Conservation (phyloP, 139 green algal species). For the Auxenochlorella pyrenoidosa region DNA sequence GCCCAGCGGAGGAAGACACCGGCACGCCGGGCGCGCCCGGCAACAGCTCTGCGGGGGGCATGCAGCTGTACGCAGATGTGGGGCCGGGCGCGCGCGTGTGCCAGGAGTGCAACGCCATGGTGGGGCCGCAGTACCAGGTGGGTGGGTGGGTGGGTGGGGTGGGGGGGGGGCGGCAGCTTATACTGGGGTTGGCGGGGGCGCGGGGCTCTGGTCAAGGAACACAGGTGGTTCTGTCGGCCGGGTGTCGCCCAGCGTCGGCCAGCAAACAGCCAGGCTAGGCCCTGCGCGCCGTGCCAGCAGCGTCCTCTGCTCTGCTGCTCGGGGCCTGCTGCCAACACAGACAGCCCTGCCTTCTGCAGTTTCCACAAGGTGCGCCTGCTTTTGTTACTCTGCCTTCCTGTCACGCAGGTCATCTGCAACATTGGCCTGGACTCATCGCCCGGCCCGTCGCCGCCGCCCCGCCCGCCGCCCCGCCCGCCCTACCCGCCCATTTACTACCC, state of each 20-base stretch:
- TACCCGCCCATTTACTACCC: neutral
- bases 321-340: neutral
- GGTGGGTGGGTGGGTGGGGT: neutral
- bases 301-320: neutral
- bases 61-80: neutral
- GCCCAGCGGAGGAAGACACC: neutral
- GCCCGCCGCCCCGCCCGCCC: neutral
- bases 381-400: no score
- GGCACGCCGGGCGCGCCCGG: neutral
- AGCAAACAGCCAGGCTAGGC: no score
- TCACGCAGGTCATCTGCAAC: neutral
- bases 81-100: neutral
- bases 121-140: neutral
- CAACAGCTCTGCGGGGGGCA: neutral
- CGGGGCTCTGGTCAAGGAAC: no score
- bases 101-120: conserved; percentile 10
- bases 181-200: no score
- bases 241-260: no score
- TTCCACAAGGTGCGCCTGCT: neutral
- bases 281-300: no score
- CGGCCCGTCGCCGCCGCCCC: neutral
- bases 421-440: neutral
- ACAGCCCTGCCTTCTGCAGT: neutral
- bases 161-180: no score
- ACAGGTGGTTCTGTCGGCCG: no score